These are phyloP conservation scores for Citrus maxima DNA, from an alignment of 345 rosid genomes.

Conservation along the genomic window DNA sequence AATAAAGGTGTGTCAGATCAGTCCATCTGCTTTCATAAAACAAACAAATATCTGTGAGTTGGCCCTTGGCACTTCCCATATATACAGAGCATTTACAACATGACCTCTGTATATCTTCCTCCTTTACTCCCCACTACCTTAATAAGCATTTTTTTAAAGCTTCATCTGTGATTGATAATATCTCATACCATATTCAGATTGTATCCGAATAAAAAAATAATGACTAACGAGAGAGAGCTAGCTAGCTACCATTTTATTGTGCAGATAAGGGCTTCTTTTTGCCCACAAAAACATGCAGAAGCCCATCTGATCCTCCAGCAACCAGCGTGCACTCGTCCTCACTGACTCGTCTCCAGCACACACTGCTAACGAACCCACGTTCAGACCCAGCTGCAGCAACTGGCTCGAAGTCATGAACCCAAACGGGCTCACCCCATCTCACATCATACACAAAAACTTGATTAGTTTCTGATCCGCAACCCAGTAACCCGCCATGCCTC, in stretches of 20 bases:
- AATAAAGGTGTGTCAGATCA: slow-evolving; percentile 1
- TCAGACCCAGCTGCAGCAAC: slow-evolving; percentile 10
- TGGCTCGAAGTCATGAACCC: slow-evolving; percentile 54
- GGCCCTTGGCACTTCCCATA: background rate
- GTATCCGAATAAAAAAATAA: too few relatives aligned
- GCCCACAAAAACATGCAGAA: slow-evolving; percentile 53
- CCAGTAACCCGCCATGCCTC: slow-evolving; percentile 68
- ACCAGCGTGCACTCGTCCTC: slow-evolving; percentile 64
- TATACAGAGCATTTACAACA: background rate
- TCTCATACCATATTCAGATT: too few relatives aligned
- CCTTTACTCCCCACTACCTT: background rate
- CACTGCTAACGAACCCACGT: slow-evolving; percentile 64
- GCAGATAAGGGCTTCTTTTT: slow-evolving; percentile 19
- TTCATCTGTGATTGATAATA: too few relatives aligned
- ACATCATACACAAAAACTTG: slow-evolving; percentile 71
- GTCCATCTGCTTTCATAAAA: background rate
- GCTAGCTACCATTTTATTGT: background rate
- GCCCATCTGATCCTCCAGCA: slow-evolving; percentile 86
- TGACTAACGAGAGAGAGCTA: too few relatives aligned
- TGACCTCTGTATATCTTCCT: background rate
- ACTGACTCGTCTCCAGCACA: slow-evolving; percentile 70
- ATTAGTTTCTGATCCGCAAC: slow-evolving; percentile 80
- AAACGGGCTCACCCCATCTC: slow-evolving; percentile 79
- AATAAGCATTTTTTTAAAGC: too few relatives aligned
- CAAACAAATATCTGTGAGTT: background rate